Evolutionary conservation across 768 basidiomycete genomes (phyloP), one percentile per base, ranked within the genome.

Genomic region (Postia placenta): DNA sequence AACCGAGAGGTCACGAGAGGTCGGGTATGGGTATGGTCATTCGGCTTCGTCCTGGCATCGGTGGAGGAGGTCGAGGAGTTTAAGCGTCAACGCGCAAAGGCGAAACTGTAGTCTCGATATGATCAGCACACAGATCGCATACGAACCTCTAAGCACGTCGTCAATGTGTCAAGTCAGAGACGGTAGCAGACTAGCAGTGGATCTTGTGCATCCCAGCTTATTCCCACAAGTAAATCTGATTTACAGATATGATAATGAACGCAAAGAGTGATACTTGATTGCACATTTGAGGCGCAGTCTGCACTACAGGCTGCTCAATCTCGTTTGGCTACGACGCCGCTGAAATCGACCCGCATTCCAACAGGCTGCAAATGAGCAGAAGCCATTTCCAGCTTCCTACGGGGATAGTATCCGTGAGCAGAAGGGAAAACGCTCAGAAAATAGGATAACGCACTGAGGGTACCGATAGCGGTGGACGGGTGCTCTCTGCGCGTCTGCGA

Each of bases 281-380:
- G 30, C 7, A 33, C 7, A 33, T n/a, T n/a, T n/a, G 30, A 33
- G 15, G 15, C 9, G 7, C 30, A 33, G 9, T 7, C 15, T 15
- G 30, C 19, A 6, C 38, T 39, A 39, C n/a, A n/a, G n/a, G n/a
- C n/a, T 39, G 38, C 24, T 47, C 23, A 14, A 4, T 24, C 46
- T 5, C n/a, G 51, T 62, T 72, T 71, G 19, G 67, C 67, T 3
- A 52, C 57, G 42, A 73, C 53, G 35, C 64, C 52, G n/a, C 62
- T 64, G 49, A 67, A 59, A 48, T 72, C 66, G 19, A 67, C 61
- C 43, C 51, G 59, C 52, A 67, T 65, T 37, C 85, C 87, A 36
- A 88, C 80, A 15, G 78, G 69, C 23, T 73, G 72, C 55, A 76
- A 56, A 66, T 83, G 81, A 20, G 85, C 74, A 15, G 86, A 87